phyloP scores from a whole-genome alignment of 1,284 basidiomycete species.

The Puccinia triticina region DNA sequence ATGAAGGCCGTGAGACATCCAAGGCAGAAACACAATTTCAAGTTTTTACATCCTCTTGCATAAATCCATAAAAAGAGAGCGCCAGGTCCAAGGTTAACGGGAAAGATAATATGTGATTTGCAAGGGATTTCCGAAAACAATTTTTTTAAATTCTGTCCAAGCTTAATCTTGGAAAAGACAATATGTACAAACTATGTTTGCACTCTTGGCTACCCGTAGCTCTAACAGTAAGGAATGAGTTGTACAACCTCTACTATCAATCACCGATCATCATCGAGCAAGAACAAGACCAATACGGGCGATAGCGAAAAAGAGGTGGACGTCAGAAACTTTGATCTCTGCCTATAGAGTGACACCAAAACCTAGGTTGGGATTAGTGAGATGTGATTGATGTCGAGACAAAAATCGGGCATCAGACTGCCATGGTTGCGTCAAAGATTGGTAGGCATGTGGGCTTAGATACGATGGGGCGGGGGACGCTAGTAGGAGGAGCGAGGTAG shows the following conservation, averaged over 20 bases:
- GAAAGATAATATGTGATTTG: no score
- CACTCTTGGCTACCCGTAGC: no score
- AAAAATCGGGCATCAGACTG: not conserved
- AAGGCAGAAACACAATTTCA: no score
- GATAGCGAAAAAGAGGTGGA: constrained; percentile 50
- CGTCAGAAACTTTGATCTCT: constrained; percentile 17
- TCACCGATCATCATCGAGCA: constrained; percentile 46
- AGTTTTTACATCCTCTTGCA: no score
- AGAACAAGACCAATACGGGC: constrained; percentile 32
- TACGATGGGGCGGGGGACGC: not conserved
- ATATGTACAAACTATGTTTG: no score
- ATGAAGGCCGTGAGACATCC: no score
- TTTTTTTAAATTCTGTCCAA: no score
- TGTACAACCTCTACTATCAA: constrained; percentile 51
- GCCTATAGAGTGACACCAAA: constrained; percentile 40
- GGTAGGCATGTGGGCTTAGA: constrained; percentile 21
- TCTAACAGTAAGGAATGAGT: no score
- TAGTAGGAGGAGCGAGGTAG: not conserved
- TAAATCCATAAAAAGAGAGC: no score
- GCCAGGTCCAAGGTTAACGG: no score
- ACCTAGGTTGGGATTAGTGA: not conserved
- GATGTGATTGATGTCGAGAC: not conserved
- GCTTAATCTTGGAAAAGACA: no score
- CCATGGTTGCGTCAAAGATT: constrained; percentile 31
- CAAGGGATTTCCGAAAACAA: no score